Conservation (phyloP, 805 yeast genomes). For the Tetrapisispora fleetii region DNA sequence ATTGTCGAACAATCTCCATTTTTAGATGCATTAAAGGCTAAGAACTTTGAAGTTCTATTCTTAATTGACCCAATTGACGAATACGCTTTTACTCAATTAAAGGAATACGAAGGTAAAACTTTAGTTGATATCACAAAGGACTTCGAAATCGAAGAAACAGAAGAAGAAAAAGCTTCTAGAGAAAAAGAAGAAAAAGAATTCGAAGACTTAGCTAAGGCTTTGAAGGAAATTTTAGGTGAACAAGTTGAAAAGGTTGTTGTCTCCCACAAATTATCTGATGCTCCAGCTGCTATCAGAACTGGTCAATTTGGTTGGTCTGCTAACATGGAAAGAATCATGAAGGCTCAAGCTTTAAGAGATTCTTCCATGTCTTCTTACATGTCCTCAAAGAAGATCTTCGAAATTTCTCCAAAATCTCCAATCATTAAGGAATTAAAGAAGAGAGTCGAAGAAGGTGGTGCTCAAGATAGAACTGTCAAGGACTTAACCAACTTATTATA, state of each 20-base stretch:
- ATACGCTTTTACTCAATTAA: conserved; percentile 97
- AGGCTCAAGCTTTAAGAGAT: conserved; percentile 99
- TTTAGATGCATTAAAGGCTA: conserved; percentile 96
- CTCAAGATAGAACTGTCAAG: conserved; percentile 96
- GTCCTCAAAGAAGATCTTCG: conserved; percentile 99
- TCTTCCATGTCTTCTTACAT: conserved; percentile 98
- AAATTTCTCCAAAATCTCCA: conserved; percentile 93
- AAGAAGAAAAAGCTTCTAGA: conserved; percentile 91
- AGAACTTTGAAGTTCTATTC: conserved; percentile 96
- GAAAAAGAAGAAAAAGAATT: conserved; percentile 87
- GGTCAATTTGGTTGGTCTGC: conserved; percentile 99
- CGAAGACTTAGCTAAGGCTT: conserved; percentile 88
- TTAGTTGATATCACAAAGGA: conserved; percentile 98
- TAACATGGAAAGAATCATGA: conserved; percentile 99
- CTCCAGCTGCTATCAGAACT: conserved; percentile 99
- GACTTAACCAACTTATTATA: conserved; percentile 91
- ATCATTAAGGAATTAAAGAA: conserved; percentile 91
- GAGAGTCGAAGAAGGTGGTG: conserved; percentile 95
- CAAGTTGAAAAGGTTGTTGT: conserved; percentile 99
- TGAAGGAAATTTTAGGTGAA: conserved; percentile 96
- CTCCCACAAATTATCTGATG: conserved; percentile 91
- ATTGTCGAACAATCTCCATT: conserved; percentile 98
- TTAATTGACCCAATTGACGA: conserved; percentile 99
- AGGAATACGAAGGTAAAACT: conserved; percentile 99
- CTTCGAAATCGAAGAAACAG: conserved; percentile 96